These are phyloP conservation scores for Adansonia madagascariensis DNA, from an alignment of 441 rosid species.

Conservation along the genomic window DNA sequence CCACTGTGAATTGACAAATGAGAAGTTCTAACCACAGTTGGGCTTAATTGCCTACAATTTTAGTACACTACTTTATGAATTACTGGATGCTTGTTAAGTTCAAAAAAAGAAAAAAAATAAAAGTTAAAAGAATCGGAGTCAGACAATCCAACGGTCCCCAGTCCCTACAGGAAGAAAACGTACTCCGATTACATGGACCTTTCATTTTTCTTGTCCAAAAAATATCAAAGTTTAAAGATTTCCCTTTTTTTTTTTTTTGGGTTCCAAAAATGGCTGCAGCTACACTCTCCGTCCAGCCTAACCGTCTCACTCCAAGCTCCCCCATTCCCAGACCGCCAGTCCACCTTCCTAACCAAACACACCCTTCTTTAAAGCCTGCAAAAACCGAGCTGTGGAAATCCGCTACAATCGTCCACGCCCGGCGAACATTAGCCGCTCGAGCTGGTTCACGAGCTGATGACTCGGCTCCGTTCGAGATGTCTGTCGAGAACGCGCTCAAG, in stretches of 20 bases:
- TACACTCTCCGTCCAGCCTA: slow-evolving; percentile 73
- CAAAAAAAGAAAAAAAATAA: too few species aligned
- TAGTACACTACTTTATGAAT: too few species aligned
- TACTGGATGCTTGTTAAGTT: too few species aligned
- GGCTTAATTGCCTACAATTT: too few species aligned
- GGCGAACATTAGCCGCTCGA: slow-evolving; percentile 45
- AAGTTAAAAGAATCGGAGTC: too few species aligned
- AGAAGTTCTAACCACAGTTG: too few species aligned
- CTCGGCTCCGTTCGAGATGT: slow-evolving; percentile 88
- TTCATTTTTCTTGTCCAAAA: background rate
- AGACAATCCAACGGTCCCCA: too few species aligned
- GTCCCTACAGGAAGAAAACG: too few species aligned
- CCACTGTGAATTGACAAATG: too few species aligned
- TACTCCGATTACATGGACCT: background rate
- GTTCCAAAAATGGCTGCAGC: slow-evolving; percentile 58
- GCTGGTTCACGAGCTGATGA: slow-evolving; percentile 92
- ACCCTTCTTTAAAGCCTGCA: slow-evolving; percentile 31
- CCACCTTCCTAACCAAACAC: slow-evolving; percentile 32
- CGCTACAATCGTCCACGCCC: slow-evolving; percentile 29
- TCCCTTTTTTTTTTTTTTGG: background rate
- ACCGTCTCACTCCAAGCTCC: slow-evolving; percentile 52
- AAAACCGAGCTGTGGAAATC: slow-evolving; percentile 52
- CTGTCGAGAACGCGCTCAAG: slow-evolving; percentile 85
- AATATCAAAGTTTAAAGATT: background rate
- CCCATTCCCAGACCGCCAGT: slow-evolving; percentile 40